Evolutionary conservation across 164 flowering plant genomes (phyloP).

Genomic region (Umbellularia californica): DNA sequence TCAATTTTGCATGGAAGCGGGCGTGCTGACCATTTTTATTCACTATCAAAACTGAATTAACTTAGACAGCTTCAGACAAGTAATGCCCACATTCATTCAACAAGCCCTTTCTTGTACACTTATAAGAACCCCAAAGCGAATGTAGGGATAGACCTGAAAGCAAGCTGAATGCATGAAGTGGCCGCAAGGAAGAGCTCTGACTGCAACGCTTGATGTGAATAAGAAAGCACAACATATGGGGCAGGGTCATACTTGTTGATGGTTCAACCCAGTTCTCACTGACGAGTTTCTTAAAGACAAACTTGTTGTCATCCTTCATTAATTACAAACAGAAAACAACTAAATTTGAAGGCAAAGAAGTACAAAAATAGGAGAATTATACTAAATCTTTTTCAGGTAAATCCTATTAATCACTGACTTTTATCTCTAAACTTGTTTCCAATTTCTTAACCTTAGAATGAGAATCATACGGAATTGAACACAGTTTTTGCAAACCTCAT

Average conservation of each 20-base stretch:
- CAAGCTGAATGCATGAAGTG: conserved; percentile 96
- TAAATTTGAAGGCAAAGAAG: not conserved
- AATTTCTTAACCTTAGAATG: too few species aligned
- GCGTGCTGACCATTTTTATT: not conserved
- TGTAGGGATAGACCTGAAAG: conserved; percentile 48
- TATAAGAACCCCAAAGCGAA: not conserved
- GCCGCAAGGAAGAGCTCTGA: conserved; percentile 91
- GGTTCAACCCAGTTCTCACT: conserved; percentile 98
- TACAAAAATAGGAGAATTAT: conserved; percentile 10
- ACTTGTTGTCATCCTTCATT: conserved; percentile 66
- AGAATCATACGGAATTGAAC: too few species aligned
- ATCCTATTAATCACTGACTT: too few species aligned
- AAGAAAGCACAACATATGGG: conserved; percentile 90
- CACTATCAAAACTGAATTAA: not conserved
- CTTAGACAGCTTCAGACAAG: not conserved
- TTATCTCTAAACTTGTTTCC: too few species aligned
- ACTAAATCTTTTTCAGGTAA: too few species aligned
- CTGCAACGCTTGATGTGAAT: conserved; percentile 81
- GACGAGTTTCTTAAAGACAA: conserved; percentile 92
- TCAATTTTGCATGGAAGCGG: not conserved
- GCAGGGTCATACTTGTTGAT: conserved; percentile 80
- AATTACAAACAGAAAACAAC: conserved; percentile 6
- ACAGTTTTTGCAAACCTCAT: too few species aligned
- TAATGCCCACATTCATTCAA: not conserved
- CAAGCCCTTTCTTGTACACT: not conserved